Base-by-base conservation (phyloP, 164 flowering plant species). In the Aristolochia californica region DNA sequence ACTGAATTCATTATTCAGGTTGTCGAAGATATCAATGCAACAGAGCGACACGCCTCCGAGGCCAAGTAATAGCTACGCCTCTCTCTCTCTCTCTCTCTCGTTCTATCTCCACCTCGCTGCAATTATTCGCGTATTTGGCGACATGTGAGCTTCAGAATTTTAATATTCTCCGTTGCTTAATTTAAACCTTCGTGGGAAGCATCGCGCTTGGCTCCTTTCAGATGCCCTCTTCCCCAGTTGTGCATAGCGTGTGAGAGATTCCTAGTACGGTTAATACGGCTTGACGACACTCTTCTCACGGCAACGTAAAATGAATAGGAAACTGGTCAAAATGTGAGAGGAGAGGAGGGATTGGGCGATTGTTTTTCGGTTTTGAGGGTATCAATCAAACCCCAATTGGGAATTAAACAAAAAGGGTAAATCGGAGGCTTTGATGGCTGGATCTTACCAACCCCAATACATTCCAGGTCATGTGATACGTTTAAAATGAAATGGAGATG, bases 261-360 rank as follows among this genome's bases (percentile, higher is more conserved):
- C 56, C 63, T 48, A 51, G 56, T 60, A 49, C 63, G 17, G 48
- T 40, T 40, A 49, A 48, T 60, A 51, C 63, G 48, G 56, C 20
- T 60, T 24, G 63, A 60, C 56, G 63, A 60, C 63, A 38, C 44
- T 38, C 24, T 50, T 50, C 63, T 15, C 17, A 43, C 13, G 28
- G 1, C 48, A n/a, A 12, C 40, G 40, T 34, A 34, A 40, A 13
- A 21, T 20, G 13, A 14, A 20, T 1, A 13, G 57, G 16, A 55
- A 56, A 14, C 23, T 56, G 15, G 1, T 43, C 51, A 45, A 56
- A 13, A 22, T 16, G 59, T 22, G 59, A 56, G 43, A 21, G 17
- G 56, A n/a, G 25, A 30, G 16, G 14, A 21, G 45, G 16, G n/a
- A 48, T 44, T 11, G 23, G 20, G 22, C 25, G 38, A 26, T 30